Percentiles rank a stretch among this genome's conserved stretches.
Evolutionary conservation across 495 filamentous ascomycete genomes (phyloP).

Genomic region (Sordaria brevicollis): DNA sequence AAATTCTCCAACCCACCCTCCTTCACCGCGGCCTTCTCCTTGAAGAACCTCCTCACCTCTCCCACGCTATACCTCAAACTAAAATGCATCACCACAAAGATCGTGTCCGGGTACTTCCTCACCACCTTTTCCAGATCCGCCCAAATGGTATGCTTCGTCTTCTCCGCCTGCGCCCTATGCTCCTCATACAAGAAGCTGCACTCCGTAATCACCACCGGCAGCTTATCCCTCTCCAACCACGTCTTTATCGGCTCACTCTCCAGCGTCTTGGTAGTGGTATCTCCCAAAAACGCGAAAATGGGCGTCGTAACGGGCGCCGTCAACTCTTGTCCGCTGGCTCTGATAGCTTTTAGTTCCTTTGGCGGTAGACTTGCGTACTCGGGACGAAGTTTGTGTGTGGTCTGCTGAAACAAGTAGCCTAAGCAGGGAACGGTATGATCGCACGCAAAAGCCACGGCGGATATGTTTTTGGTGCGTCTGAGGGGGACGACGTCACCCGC

Average conservation of each 20-base stretch:
- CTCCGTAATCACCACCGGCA: slow-evolving; percentile 29
- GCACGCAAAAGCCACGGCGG: slow-evolving; percentile 21
- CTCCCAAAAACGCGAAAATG: slow-evolving; percentile 30
- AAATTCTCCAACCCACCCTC: slow-evolving; percentile 19
- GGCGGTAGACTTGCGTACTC: slow-evolving; percentile 11
- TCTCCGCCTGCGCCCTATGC: slow-evolving; percentile 22
- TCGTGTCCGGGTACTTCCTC: slow-evolving; percentile 17
- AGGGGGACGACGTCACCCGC: slow-evolving; percentile 15
- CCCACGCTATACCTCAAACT: slow-evolving; percentile 24
- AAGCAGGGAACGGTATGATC: slow-evolving; percentile 29
- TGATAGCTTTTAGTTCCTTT: slow-evolving; percentile 12
- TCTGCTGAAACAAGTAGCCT: slow-evolving; percentile 25
- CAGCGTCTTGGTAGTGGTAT: slow-evolving; percentile 21
- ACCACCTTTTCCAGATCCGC: slow-evolving; percentile 22
- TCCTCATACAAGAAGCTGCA: slow-evolving; percentile 26
- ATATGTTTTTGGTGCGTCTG: slow-evolving; percentile 11
- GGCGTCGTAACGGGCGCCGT: slow-evolving; percentile 18
- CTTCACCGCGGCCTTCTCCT: slow-evolving; percentile 12
- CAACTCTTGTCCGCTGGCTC: slow-evolving; percentile 10
- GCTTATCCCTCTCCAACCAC: slow-evolving; percentile 9
- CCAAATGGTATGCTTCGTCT: slow-evolving; percentile 30
- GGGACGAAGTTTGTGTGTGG: slow-evolving; percentile 16
- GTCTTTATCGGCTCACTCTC: slow-evolving; percentile 4
- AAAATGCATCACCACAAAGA: slow-evolving; percentile 30
- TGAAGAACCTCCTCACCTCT: slow-evolving; percentile 24